phyloP scores from a whole-genome alignment of 2,329 filamentous ascomycete species.

The Stagonosporopsis cucurbitacearum region DNA sequence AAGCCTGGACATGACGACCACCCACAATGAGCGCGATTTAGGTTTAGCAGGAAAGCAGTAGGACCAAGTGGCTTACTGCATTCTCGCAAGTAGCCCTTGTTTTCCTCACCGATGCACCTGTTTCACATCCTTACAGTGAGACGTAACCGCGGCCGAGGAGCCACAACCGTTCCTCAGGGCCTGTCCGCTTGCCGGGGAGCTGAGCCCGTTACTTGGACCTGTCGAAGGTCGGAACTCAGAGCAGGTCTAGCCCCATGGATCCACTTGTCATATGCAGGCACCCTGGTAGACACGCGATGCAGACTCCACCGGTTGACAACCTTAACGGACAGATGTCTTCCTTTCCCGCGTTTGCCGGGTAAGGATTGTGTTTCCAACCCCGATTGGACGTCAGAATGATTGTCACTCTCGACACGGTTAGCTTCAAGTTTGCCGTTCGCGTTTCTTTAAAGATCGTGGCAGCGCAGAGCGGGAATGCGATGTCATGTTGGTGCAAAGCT shows the following conservation, averaged over 20 bases:
- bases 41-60: constrained; percentile 31
- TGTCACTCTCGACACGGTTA: constrained; percentile 4
- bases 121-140: constrained; percentile 34
- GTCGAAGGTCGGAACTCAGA: constrained; percentile 34
- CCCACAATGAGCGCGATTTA: constrained; percentile 25
- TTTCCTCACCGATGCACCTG: constrained; percentile 40
- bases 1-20: constrained; percentile 31
- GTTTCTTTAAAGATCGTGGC: background rate
- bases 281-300: constrained; percentile 41
- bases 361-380: constrained; percentile 18
- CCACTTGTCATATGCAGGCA: constrained; percentile 31
- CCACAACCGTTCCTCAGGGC: constrained; percentile 31
- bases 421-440: background rate
- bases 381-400: constrained; percentile 12
- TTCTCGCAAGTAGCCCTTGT: constrained; percentile 35
- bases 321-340: constrained; percentile 27
- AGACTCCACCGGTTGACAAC: constrained; percentile 29
- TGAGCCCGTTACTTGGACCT: constrained; percentile 35
- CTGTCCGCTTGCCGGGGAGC: constrained; percentile 39
- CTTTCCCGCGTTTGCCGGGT: constrained; percentile 38
- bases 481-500: constrained; percentile 18
- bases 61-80: constrained; percentile 38
- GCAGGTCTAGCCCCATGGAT: constrained; percentile 34
- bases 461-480: constrained; percentile 9
- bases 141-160: constrained; percentile 28